phyloP scores from a whole-genome alignment of 208 protist species.

The Sergeia podlipaevii region DNA sequence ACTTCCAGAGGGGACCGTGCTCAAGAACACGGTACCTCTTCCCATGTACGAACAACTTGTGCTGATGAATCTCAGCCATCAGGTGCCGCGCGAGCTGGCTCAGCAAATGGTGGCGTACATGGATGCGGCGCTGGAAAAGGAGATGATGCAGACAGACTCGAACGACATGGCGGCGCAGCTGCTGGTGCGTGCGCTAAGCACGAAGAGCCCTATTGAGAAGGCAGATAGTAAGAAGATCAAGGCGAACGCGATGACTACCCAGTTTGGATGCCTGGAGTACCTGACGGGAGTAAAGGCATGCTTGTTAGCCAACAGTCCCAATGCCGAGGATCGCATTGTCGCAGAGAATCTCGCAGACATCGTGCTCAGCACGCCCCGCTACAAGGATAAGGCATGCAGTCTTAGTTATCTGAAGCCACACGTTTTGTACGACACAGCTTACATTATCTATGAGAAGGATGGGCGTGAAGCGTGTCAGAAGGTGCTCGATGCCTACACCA shows the following conservation, averaged over 20 bases:
- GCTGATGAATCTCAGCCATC: conserved; percentile 35
- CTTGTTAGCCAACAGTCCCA: conserved; percentile 31
- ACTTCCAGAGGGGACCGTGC: conserved; percentile 17
- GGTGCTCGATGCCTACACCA: conserved; percentile 24
- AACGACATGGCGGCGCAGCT: no score
- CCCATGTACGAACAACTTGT: conserved; percentile 41
- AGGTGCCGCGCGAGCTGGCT: conserved; percentile 17
- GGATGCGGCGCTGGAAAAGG: conserved; percentile 6
- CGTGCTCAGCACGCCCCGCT: conserved; percentile 22
- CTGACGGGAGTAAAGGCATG: conserved; percentile 18
- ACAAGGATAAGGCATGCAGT: conserved; percentile 33
- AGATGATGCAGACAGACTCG: no score
- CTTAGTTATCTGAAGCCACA: conserved; percentile 38
- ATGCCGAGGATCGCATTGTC: conserved; percentile 1
- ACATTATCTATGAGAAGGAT: conserved; percentile 23
- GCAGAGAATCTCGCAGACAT: conserved; percentile 16
- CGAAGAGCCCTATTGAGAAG: no score
- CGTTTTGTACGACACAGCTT: conserved; percentile 31
- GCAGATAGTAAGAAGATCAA: no score
- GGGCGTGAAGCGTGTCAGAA: conserved; percentile 1
- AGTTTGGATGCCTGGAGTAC: no score
- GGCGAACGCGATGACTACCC: no score
- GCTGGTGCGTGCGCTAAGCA: no score
- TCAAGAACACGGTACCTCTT: conserved; percentile 38
- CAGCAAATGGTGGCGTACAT: conserved; percentile 20